phyloP scores from a whole-genome alignment of 2,329 filamentous ascomycete species.

The Hymenoscyphus fructigenus region DNA sequence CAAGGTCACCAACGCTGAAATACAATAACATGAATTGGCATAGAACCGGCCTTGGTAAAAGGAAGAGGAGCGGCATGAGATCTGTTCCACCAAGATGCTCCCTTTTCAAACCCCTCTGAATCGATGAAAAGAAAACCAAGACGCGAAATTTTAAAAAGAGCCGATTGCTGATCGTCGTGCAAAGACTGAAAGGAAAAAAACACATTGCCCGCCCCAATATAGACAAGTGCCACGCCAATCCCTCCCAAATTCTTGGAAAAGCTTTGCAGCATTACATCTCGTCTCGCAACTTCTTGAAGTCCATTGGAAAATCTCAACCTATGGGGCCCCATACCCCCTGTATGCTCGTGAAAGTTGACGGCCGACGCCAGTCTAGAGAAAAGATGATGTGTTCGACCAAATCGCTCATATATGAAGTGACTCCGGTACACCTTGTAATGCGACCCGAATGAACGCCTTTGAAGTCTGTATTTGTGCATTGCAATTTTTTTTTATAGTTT shows the following conservation, averaged over 20 bases:
- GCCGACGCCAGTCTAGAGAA: conserved; percentile 36
- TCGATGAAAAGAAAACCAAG: conserved; percentile 22
- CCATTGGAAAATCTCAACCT: conserved; percentile 18
- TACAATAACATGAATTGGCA: conserved; percentile 20
- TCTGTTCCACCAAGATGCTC: conserved; percentile 25
- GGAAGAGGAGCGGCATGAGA: conserved; percentile 24
- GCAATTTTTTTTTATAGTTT: conserved; percentile 24
- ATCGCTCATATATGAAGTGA: conserved; percentile 38
- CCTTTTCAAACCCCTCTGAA: conserved; percentile 10
- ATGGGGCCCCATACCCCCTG: conserved; percentile 18
- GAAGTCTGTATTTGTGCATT: conserved; percentile 32
- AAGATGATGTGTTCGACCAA: conserved; percentile 34
- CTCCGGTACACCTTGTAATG: conserved; percentile 38
- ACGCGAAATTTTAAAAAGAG: conserved; percentile 22
- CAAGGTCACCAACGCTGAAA: conserved; percentile 22
- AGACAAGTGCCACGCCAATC: conserved; percentile 18
- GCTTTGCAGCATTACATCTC: conserved; percentile 33
- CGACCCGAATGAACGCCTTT: conserved; percentile 34
- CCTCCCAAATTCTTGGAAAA: conserved; percentile 22
- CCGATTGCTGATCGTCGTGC: conserved; percentile 17
- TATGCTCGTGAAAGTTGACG: conserved; percentile 31
- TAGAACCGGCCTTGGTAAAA: conserved; percentile 12
- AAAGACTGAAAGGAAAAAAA: conserved; percentile 26
- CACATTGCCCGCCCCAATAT: conserved; percentile 23
- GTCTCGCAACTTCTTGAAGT: conserved; percentile 21